phyloP scores from a whole-genome alignment of 2,329 filamentous ascomycete genomes.

The Orbilia quercus region DNA sequence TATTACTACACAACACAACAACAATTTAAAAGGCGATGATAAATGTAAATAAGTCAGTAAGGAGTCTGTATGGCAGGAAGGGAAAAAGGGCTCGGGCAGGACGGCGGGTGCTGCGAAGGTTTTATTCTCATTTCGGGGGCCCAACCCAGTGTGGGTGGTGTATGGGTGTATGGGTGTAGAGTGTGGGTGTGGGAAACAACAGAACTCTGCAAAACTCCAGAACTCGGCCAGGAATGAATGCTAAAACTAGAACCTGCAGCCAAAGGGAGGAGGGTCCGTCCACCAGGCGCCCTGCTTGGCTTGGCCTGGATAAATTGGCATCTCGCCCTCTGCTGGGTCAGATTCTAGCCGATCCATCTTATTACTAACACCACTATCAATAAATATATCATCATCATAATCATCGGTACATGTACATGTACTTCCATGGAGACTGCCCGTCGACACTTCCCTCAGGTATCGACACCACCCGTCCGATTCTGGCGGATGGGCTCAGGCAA shows the following conservation, averaged over 20 bases:
- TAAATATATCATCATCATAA: background rate
- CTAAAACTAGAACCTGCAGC: constrained; percentile 54
- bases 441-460: constrained; percentile 18
- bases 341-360: constrained; percentile 43
- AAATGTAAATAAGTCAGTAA: constrained; percentile 9
- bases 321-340: constrained; percentile 26
- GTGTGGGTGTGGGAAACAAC: too few relatives aligned
- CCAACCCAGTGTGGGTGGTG: constrained; percentile 8
- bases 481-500: constrained; percentile 53
- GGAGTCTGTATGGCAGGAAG: too few relatives aligned
- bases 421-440: constrained; percentile 6
- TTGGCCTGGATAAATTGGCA: constrained; percentile 54
- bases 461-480: constrained; percentile 21
- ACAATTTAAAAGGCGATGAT: background rate
- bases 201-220: background rate
- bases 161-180: too few relatives aligned
- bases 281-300: constrained; percentile 40
- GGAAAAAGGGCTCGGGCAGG: constrained; percentile 27
- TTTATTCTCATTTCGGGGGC: constrained; percentile 39
- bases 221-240: constrained; percentile 33
- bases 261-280: constrained; percentile 55
- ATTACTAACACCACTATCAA: constrained; percentile 1
- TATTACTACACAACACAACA: constrained; percentile 8
- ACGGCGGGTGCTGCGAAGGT: constrained; percentile 40
- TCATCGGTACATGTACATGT: constrained; percentile 34